Evolutionary conservation across 345 rosid species (phyloP).

Genomic region (Gossypium ekmanianum): DNA sequence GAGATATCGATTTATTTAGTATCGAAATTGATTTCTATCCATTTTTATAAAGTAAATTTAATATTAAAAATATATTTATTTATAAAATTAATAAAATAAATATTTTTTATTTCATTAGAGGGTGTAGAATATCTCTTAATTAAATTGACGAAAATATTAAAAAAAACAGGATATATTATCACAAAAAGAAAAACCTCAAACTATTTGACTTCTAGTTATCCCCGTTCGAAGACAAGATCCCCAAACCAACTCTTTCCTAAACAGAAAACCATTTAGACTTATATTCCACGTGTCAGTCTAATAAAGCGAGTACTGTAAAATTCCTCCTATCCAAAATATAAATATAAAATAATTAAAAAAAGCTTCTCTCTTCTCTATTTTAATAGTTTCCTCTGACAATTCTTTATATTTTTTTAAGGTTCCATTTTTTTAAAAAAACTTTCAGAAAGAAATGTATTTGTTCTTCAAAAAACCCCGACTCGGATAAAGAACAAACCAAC

Average conservation of each 20-base stretch:
- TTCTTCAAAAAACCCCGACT: slow-evolving; percentile 9
- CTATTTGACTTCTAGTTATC: not conserved
- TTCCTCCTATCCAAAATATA: not conserved
- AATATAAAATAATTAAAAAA: not conserved
- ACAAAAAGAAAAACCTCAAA: not conserved
- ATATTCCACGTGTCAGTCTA: not conserved
- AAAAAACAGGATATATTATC: no score
- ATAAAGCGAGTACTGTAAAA: not conserved
- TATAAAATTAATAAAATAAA: no score
- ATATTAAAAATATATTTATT: no score
- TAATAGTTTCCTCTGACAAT: not conserved
- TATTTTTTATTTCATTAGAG: no score
- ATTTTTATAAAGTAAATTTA: no score
- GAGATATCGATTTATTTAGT: no score
- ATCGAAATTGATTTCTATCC: no score
- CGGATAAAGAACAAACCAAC: not conserved
- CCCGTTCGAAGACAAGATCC: not conserved
- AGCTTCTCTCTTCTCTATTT: not conserved
- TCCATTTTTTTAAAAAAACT: not conserved
- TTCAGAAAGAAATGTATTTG: not conserved
- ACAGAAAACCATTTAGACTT: not conserved
- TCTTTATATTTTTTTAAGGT: not conserved
- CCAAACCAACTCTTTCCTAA: not conserved
- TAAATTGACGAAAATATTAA: no score
- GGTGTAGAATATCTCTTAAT: no score